Conservation (phyloP, 2,329 filamentous ascomycete genomes). For the Fusarium proliferatum region DNA sequence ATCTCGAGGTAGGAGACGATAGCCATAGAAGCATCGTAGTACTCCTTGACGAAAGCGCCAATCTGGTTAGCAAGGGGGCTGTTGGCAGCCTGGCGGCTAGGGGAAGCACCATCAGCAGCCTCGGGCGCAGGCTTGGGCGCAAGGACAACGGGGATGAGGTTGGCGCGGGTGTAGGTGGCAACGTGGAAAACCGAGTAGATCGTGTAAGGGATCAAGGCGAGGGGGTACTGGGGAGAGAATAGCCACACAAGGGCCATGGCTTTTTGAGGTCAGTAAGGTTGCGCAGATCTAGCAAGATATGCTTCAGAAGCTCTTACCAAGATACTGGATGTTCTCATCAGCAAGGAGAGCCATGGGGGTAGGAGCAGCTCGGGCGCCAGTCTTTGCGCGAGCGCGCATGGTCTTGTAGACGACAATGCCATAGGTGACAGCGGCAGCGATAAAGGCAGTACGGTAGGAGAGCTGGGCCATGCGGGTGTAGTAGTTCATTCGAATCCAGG, state of each 20-base stretch:
- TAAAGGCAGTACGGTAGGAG: slow-evolving; percentile 89
- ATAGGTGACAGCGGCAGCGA: slow-evolving; percentile 91
- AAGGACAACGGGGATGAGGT: slow-evolving; percentile 87
- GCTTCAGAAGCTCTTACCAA: slow-evolving; percentile 70
- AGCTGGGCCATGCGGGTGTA: slow-evolving; percentile 80
- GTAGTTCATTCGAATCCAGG: slow-evolving; percentile 90
- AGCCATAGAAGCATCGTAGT: slow-evolving; percentile 97
- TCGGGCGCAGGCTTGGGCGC: slow-evolving; percentile 68
- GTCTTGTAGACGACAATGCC: slow-evolving; percentile 99
- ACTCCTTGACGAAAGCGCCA: slow-evolving; percentile 94
- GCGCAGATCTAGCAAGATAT: not conserved
- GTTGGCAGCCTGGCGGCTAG: slow-evolving; percentile 57
- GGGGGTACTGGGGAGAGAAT: slow-evolving; percentile 85
- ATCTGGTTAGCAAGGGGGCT: slow-evolving; percentile 82
- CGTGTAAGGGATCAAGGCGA: slow-evolving; percentile 92
- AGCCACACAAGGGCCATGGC: slow-evolving; percentile 97
- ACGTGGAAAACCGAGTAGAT: slow-evolving; percentile 99
- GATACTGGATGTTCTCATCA: slow-evolving; percentile 98
- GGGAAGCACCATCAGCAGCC: slow-evolving; percentile 66
- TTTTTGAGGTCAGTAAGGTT: slow-evolving; percentile 51
- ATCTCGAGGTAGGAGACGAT: slow-evolving; percentile 92
- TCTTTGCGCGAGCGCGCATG: slow-evolving; percentile 84
- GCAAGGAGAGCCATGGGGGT: slow-evolving; percentile 74
- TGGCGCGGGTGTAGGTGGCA: slow-evolving; percentile 93
- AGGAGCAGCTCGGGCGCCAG: slow-evolving; percentile 69